Conservation (phyloP, 2,329 filamentous ascomycete genomes). For the Aureobasidium sp. region DNA sequence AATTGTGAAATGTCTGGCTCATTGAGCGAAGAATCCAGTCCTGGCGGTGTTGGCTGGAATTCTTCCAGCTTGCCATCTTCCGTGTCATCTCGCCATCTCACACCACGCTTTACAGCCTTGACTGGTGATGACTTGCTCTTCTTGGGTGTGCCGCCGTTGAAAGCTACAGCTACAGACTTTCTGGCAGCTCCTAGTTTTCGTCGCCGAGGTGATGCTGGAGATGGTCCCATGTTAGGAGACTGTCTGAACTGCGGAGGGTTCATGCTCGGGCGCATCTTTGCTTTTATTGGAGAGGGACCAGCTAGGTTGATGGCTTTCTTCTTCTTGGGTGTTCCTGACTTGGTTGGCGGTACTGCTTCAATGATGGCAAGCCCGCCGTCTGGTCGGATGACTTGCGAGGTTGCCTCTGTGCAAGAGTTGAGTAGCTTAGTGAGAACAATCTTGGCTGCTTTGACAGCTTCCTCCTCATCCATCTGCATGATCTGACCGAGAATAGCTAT, state of each 20-base stretch:
- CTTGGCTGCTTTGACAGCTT: constrained; percentile 74
- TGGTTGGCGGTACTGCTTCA: constrained; percentile 63
- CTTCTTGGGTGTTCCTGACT: constrained; percentile 70
- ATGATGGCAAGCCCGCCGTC: constrained; percentile 60
- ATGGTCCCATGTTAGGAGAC: constrained; percentile 22
- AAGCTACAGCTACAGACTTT: constrained; percentile 62
- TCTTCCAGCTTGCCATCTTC: constrained; percentile 81
- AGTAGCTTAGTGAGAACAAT: constrained; percentile 70
- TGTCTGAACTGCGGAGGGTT: constrained; percentile 6
- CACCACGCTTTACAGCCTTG: constrained; percentile 58
- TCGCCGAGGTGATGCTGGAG: constrained; percentile 73
- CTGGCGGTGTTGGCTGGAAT: constrained; percentile 83
- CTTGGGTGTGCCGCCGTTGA: constrained; percentile 69
- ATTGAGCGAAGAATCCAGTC: constrained; percentile 53
- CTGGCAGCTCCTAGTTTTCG: constrained; percentile 56
- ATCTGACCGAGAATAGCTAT: constrained; percentile 76
- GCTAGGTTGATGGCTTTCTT: constrained; percentile 45
- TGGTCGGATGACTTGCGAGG: constrained; percentile 81
- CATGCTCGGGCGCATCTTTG: constrained; percentile 32
- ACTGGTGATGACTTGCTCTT: constrained; percentile 61
- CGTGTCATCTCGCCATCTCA: constrained; percentile 89
- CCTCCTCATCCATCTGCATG: constrained; percentile 71
- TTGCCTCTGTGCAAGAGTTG: constrained; percentile 64
- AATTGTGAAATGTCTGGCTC: constrained; percentile 28
- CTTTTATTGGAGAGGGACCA: constrained; percentile 43